Conservation (phyloP, 352 stramenopile genomes). For the Phytophthora podocarpi region DNA sequence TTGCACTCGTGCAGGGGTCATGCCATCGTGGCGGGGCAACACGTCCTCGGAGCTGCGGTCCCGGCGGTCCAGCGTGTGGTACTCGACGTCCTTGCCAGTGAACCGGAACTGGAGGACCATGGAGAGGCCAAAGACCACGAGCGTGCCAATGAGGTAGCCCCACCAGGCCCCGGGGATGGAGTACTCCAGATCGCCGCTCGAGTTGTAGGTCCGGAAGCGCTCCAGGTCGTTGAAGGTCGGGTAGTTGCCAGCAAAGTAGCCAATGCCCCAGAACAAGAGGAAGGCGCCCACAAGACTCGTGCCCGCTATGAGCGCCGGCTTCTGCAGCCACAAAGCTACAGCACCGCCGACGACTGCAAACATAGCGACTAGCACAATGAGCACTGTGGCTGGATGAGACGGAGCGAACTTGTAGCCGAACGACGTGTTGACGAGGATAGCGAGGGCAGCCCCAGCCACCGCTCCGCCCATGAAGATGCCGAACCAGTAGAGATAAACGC, state of each 20-base stretch:
- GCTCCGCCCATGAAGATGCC: conserved; percentile 67
- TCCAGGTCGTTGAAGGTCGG: conserved; percentile 57
- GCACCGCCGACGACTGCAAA: conserved; percentile 51
- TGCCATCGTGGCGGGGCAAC: conserved; percentile 12
- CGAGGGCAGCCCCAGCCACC: conserved; percentile 59
- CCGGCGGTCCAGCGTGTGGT: conserved; percentile 34
- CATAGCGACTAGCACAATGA: conserved; percentile 51
- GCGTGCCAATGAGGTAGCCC: conserved; percentile 57
- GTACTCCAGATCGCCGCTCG: conserved; percentile 38
- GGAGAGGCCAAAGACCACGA: conserved; percentile 56
- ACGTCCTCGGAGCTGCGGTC: conserved; percentile 12
- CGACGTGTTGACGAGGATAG: conserved; percentile 60
- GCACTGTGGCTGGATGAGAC: conserved; percentile 52
- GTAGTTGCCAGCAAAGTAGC: conserved; percentile 68
- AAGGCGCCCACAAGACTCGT: conserved; percentile 56
- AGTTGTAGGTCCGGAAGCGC: conserved; percentile 36
- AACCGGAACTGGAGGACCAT: conserved; percentile 54
- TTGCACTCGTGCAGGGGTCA: conserved; percentile 27
- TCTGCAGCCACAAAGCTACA: conserved; percentile 60
- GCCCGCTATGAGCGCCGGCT: conserved; percentile 50
- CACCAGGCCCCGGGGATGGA: conserved; percentile 63
- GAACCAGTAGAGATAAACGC: conserved; percentile 54
- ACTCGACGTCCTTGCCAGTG: conserved; percentile 45
- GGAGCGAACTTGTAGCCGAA: conserved; percentile 64
- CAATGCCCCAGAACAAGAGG: conserved; percentile 57